Conservation (phyloP, 768 basidiomycete species). For the Artomyces pyxidatus region DNA sequence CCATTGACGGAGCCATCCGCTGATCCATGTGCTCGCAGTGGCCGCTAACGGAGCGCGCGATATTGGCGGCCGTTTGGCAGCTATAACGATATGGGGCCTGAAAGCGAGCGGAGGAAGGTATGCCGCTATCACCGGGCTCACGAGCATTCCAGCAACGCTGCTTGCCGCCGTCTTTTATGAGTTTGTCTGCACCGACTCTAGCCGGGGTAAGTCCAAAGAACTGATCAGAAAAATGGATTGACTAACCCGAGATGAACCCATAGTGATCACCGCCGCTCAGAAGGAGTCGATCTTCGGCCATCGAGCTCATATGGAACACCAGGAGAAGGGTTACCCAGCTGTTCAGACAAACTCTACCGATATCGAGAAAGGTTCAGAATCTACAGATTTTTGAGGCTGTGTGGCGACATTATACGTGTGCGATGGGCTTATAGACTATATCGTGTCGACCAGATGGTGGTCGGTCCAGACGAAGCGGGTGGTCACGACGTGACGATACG, state of each 20-base stretch:
- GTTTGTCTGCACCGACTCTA: conserved; percentile 15
- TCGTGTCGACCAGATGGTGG: too few species aligned
- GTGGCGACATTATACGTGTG: too few species aligned
- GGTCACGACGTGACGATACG: too few species aligned
- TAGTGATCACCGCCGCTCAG: not conserved
- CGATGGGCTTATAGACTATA: too few species aligned
- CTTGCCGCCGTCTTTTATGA: conserved; percentile 18
- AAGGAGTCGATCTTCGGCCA: not conserved
- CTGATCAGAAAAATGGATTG: not conserved
- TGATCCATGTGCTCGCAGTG: conserved; percentile 1
- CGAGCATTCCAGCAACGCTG: conserved; percentile 18
- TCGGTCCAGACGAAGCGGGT: too few species aligned
- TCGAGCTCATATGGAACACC: conserved; percentile 8
- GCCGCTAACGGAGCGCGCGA: conserved; percentile 18
- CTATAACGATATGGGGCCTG: conserved; percentile 17
- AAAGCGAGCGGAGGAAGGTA: conserved; percentile 16
- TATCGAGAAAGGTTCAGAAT: too few species aligned
- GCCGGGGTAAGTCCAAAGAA: conserved; percentile 6
- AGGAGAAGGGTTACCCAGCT: not conserved
- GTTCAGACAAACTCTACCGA: too few species aligned
- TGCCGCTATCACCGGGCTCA: conserved; percentile 20
- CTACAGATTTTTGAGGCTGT: too few species aligned
- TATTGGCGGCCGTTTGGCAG: conserved; percentile 17
- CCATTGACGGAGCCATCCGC: not conserved
- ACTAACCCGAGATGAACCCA: not conserved